These are phyloP conservation scores for Pyrenophora graminea DNA, from an alignment of 2,329 filamentous ascomycete genomes.

Conservation along the genomic window DNA sequence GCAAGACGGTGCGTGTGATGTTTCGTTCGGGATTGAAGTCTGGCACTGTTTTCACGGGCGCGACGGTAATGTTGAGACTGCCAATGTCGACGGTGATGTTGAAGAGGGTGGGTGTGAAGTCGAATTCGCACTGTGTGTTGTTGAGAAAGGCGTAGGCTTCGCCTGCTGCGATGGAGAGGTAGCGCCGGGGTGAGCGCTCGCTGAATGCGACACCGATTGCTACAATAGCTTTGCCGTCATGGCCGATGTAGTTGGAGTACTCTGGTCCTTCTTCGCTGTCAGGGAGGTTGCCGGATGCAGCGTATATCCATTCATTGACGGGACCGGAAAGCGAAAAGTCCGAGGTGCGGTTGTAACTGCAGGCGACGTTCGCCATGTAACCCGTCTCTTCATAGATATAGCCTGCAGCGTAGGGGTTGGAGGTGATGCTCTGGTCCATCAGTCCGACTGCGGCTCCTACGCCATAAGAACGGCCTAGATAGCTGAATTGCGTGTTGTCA, in stretches of 20 bases:
- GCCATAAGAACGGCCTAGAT: conserved; percentile 48
- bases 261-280: conserved; percentile 31
- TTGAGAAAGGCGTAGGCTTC: conserved; percentile 36
- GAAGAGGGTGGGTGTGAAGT: conserved; percentile 35
- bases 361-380: conserved; percentile 39
- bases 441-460: conserved; percentile 48
- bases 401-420: conserved; percentile 22
- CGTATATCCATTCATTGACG: conserved; percentile 32
- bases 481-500: conserved; percentile 36
- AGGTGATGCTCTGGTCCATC: conserved; percentile 23
- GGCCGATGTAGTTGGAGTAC: conserved; percentile 40
- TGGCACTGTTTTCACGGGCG: conserved; percentile 9
- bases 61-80: conserved; percentile 36
- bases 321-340: conserved; percentile 33
- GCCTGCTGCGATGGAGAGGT: conserved; percentile 40
- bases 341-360: conserved; percentile 45
- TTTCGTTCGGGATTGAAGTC: conserved; percentile 40
- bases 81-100: conserved; percentile 36
- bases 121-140: conserved; percentile 38
- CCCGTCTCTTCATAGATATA: conserved; percentile 45
- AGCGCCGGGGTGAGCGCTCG: conserved; percentile 29
- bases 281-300: conserved; percentile 27
- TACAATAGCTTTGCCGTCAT: conserved; percentile 34
- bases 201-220: conserved; percentile 39
- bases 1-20: conserved; percentile 34